phyloP scores from a whole-genome alignment of 352 stramenopile genomes.

The Pseudoperonospora humuli region DNA sequence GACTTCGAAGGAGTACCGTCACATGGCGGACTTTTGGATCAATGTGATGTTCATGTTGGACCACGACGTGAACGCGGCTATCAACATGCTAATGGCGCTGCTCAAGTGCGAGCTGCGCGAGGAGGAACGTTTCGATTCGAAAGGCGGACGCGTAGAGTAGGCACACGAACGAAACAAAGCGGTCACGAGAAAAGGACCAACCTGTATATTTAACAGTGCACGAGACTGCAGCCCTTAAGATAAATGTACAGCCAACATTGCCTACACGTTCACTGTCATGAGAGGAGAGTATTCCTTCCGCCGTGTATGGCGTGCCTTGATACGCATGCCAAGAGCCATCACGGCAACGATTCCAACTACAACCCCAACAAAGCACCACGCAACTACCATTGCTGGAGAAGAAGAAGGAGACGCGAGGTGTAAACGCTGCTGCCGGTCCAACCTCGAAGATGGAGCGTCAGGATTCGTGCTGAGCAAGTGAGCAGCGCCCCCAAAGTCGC shows the following conservation, averaged over 20 bases:
- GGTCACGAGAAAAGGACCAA: too few relatives aligned
- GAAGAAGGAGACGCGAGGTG: neutral
- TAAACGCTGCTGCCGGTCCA: slow-evolving; percentile 2
- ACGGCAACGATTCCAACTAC: neutral
- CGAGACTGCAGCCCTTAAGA: too few relatives aligned
- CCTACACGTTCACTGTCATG: slow-evolving; percentile 3
- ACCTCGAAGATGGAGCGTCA: neutral
- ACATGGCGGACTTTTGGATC: too few relatives aligned
- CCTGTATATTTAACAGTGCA: too few relatives aligned
- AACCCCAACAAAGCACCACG: slow-evolving; percentile 5
- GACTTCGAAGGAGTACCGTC: too few relatives aligned
- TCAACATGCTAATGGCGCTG: too few relatives aligned
- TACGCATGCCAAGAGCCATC: neutral
- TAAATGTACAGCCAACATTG: neutral
- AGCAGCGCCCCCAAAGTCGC: slow-evolving; percentile 55
- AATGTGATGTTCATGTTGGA: too few relatives aligned
- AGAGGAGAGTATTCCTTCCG: slow-evolving; percentile 7
- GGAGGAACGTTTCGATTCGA: too few relatives aligned
- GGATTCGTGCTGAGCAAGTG: slow-evolving; percentile 26
- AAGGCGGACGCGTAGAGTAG: too few relatives aligned
- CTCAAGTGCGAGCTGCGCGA: too few relatives aligned
- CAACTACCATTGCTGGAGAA: neutral
- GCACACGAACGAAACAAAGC: too few relatives aligned
- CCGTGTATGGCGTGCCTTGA: slow-evolving; percentile 5
- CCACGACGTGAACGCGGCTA: too few relatives aligned